Base-by-base conservation (phyloP, 129 eudicot species). In the Chrysanthemum lavandulifolium region DNA sequence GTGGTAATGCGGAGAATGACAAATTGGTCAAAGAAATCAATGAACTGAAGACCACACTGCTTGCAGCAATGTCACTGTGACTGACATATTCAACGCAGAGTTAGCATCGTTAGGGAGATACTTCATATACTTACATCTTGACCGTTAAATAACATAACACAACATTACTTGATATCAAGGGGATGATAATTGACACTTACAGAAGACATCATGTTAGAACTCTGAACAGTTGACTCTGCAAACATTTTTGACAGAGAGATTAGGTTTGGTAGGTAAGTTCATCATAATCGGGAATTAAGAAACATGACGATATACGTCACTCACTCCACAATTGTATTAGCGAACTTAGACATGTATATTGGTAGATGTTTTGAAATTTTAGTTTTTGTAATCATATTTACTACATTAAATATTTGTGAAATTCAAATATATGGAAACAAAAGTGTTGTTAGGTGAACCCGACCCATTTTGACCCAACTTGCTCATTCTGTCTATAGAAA, bases 1-100 rank as follows among this genome's bases (percentile, higher is more conserved):
- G 79, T 61, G 76, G 85, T 76, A 82, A 65, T 56, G 59, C 80
- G 50, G 89, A 86, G 77, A 86, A 86, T 27, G 86, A 81, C 51
- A 84, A 84, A 81, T 61, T 89, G 72, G 83, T 86, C 57, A 77
- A 74, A 75, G 84, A 86, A 71, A 86, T 84, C 9, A 82, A 79
- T 4, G 89, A 89, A 63, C 65, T 84, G 68, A 89, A 84, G 86
- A 27, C 83, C 68, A 80, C 85, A 16, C 19, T 86, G 83, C 80
- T 86, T 73, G 77, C 89, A 56, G 55, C 78, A 23, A 78, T 88
- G 78, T 81, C 86, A 36, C 54, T 23, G 25, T 68, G 79, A 76
- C 64, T 16, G 36, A 1, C 69, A 77, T 61, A 73, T 40, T 6
- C 71, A 52, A 27, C 82, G 82, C 80, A 76, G 66, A 18, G 27